Base-by-base conservation (phyloP, 768 basidiomycete genomes). In the Flagelloscypha sp. region DNA sequence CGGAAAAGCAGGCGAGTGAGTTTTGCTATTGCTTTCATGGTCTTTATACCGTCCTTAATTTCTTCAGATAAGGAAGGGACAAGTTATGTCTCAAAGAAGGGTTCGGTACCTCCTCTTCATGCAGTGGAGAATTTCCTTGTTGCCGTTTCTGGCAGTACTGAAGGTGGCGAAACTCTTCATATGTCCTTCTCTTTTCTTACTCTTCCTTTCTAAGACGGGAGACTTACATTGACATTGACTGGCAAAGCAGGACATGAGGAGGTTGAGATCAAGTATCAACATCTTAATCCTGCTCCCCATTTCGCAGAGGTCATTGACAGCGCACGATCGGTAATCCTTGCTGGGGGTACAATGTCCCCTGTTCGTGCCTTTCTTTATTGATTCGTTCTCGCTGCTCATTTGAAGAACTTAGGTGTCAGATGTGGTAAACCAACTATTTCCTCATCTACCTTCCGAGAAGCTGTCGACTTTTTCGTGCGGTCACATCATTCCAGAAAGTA, bases 311-410 rank as follows among this genome's bases (percentile, higher is more conserved):
- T 97, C 5, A 75, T 88, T 1, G 78, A 89, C 13, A 65, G 69
- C 17, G 88, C 92, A 1, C 65, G 88, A 24, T 72, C 84, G 3
- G 79, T 98, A n/a, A 61, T 98, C 19, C 65, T 99, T 24, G 94
- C 95, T 6, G 94, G 94, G 7, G 94, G 94, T 4, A 99, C 94
- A 0, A 97, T 99, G 95, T 89, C 90, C 6, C 94, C 94, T n/a
- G 89, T 95, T 60, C 35, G 61, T 48, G 29, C 38, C 12, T n/a
- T 15, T 9, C 11, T 30, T 30, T 36, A 18, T 20, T 19, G 28
- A 24, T 30, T 35, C 20, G 40, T 24, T 21, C 3, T 12, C 10
- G 36, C 6, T 24, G 17, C 6, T 37, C n/a, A 33, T 12, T 19
- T 36, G 16, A 37, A 31, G 37, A 33, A 4, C 9, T 21, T 48